Evolutionary conservation across 2,329 filamentous ascomycete genomes (phyloP).

Genomic region (Colletotrichum paranaense): DNA sequence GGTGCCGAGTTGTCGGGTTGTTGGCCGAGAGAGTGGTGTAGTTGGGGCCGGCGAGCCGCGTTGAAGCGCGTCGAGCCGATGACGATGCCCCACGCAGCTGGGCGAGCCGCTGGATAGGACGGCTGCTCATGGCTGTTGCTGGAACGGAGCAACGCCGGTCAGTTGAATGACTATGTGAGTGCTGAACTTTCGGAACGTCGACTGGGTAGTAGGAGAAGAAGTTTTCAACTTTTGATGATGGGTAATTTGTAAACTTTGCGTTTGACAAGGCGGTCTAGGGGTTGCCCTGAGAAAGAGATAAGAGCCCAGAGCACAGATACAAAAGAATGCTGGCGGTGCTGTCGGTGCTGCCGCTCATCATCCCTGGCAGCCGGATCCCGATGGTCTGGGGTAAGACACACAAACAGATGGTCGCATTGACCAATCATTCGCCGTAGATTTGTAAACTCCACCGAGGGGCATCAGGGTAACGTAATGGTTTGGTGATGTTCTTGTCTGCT

Average conservation of each 20-base stretch:
- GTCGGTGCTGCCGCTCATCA: neutral
- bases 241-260: conserved; percentile 8
- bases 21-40: neutral
- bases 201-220: too few species aligned
- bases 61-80: conserved; percentile 30
- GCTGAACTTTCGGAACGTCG: too few species aligned
- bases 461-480: conserved; percentile 29
- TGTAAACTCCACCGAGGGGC: conserved; percentile 13
- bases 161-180: neutral
- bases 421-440: conserved; percentile 28
- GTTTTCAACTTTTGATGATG: neutral
- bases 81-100: conserved; percentile 29
- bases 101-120: conserved; percentile 29
- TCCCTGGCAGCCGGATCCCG: neutral
- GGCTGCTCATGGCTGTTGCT: conserved; percentile 27
- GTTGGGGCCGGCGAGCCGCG: conserved; percentile 14
- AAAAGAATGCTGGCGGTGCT: neutral
- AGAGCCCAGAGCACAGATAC: conserved; percentile 15
- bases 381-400: conserved; percentile 33
- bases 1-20: conserved; percentile 11
- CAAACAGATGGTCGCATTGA: neutral
- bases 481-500: neutral
- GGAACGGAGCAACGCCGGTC: conserved; percentile 1
- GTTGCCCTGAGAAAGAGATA: conserved; percentile 23
- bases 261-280: conserved; percentile 25